A percentile compares a stretch with the other conserved stretches of the same genome.
These are phyloP conservation scores for Lyophyllum atratum DNA, from an alignment of 768 basidiomycete species.

Conservation along the genomic window DNA sequence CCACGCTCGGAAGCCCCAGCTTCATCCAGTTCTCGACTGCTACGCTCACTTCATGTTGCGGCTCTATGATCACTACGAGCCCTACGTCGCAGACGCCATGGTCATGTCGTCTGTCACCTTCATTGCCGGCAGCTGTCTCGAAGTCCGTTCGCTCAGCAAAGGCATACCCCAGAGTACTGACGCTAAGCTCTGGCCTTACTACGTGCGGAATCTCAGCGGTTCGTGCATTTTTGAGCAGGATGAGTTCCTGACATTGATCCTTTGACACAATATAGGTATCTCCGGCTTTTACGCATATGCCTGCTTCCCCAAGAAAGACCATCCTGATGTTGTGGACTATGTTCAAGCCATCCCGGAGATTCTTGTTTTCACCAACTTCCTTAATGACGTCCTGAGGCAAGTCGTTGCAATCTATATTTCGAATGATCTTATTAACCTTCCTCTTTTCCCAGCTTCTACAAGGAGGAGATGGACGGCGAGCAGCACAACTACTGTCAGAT, in stretches of 20 bases:
- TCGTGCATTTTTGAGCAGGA: not conserved
- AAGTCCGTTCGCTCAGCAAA: slow-evolving; percentile 10
- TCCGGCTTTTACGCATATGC: slow-evolving; percentile 8
- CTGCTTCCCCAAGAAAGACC: slow-evolving; percentile 13
- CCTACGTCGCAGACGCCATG: slow-evolving; percentile 10
- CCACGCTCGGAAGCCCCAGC: slow-evolving; percentile 7
- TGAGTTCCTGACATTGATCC: not conserved
- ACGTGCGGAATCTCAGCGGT: slow-evolving; percentile 9
- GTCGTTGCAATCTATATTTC: not conserved
- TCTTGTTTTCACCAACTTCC: slow-evolving; percentile 10
- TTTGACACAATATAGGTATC: not conserved
- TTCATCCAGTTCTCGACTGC: slow-evolving; percentile 10
- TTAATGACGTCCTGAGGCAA: slow-evolving; percentile 11
- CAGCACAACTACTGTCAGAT: slow-evolving; percentile 12
- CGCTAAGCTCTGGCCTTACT: slow-evolving; percentile 13
- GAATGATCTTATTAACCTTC: no score
- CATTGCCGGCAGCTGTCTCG: slow-evolving; percentile 11
- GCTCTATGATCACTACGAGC: slow-evolving; percentile 10
- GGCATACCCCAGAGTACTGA: not conserved
- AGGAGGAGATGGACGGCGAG: slow-evolving; percentile 13
- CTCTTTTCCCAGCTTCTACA: slow-evolving; percentile 1
- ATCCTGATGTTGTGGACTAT: slow-evolving; percentile 9
- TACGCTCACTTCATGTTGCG: slow-evolving; percentile 9
- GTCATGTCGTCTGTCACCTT: slow-evolving; percentile 11
- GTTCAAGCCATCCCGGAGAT: slow-evolving; percentile 10